A percentile compares a stretch with the other conserved stretches of the same genome.
Evolutionary conservation across 306 rosid genomes (phyloP).

Genomic region (Delonix regia): DNA sequence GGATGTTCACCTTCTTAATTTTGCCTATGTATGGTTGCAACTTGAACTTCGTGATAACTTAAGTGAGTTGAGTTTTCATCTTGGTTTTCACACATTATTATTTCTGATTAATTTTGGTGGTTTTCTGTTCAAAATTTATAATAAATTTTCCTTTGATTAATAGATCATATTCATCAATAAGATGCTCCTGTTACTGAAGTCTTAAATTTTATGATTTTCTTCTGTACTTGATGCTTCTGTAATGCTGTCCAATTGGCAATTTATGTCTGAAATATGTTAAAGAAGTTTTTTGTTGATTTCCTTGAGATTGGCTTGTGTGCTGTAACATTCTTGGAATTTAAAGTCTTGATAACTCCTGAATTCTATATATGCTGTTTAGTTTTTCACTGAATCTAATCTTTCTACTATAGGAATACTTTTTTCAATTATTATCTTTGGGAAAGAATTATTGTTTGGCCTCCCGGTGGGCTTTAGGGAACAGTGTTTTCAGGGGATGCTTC

Average conservation of each 20-base stretch:
- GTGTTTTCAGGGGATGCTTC: background rate
- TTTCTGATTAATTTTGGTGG: background rate
- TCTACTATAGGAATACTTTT: background rate
- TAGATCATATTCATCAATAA: background rate
- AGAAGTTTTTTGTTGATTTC: background rate
- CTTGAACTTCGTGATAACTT: too few species aligned
- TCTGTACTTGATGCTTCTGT: background rate
- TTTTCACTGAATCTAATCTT: background rate
- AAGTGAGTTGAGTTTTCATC: background rate
- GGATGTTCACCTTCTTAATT: background rate
- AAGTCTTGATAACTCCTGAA: background rate
- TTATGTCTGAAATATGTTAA: background rate
- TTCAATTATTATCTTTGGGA: background rate
- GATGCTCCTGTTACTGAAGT: background rate
- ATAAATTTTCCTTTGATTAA: background rate
- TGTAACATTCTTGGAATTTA: background rate
- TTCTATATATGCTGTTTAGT: background rate
- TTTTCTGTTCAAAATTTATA: background rate
- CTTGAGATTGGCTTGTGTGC: background rate
- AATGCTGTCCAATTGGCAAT: background rate
- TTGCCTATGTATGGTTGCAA: too few species aligned
- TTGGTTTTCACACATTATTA: background rate
- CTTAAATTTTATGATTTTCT: background rate
- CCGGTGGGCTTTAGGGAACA: too few species aligned
- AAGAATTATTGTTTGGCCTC: too few species aligned